These are phyloP conservation scores for Penstemon davidsonii DNA, from an alignment of 257 asterid species.

Conservation along the genomic window DNA sequence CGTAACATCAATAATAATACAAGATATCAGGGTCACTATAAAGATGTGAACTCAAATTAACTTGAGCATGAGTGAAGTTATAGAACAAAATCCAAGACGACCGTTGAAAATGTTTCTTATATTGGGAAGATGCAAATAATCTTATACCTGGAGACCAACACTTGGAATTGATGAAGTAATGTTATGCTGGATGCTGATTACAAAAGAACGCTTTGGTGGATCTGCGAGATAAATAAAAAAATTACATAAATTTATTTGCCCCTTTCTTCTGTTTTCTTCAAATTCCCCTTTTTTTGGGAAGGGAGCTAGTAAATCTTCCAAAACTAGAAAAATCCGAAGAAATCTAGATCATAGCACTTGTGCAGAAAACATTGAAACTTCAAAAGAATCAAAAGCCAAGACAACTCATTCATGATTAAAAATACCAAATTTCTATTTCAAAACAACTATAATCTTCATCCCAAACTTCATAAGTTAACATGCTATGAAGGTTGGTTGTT, in stretches of 20 bases:
- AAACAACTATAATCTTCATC: background rate
- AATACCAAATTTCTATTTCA: background rate
- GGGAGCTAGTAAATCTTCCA: background rate
- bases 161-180: conserved; percentile 89
- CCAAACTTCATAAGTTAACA: background rate
- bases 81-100: conserved; percentile 4
- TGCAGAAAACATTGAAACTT: conserved; percentile 1
- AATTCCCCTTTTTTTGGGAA: conserved; percentile 7
- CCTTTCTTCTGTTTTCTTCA: background rate
- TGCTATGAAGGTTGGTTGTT: background rate
- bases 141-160: conserved; percentile 90
- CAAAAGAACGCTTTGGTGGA: conserved; percentile 47
- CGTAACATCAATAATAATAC: conserved; percentile 1
- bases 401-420: background rate
- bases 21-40: background rate
- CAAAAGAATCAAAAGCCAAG: conserved; percentile 1
- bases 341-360: background rate
- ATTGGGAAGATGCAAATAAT: conserved; percentile 2
- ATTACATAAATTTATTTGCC: conserved; percentile 10
- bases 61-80: background rate
- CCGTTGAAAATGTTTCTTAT: background rate
- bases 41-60: background rate
- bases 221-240: conserved; percentile 47
- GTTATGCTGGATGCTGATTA: conserved; percentile 65
- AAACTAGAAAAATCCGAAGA: conserved; percentile 8